phyloP scores from a whole-genome alignment of 768 basidiomycete species.

The Calocybe gangraenosa region DNA sequence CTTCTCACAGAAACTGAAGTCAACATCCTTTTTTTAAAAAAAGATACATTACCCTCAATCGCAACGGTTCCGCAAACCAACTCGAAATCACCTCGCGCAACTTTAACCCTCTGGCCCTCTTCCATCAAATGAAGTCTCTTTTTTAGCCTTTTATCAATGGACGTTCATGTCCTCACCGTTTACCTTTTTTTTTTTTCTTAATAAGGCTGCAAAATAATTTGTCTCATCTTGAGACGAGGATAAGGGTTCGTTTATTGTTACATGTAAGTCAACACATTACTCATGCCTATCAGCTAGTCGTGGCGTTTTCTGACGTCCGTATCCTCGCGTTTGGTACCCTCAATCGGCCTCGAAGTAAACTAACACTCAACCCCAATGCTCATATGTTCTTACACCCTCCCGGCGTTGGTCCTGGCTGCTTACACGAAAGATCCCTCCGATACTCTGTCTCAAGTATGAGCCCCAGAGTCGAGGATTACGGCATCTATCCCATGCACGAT shows the following conservation, averaged over 20 bases:
- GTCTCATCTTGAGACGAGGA: conserved; percentile 60
- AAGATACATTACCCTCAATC: conserved; percentile 69
- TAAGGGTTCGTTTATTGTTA: conserved; percentile 44
- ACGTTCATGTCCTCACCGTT: conserved; percentile 1
- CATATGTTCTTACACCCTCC: conserved; percentile 65
- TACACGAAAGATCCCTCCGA: conserved; percentile 7
- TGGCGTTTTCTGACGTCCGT: conserved; percentile 68
- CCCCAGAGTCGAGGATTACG: conserved; percentile 35
- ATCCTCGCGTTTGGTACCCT: conserved; percentile 70
- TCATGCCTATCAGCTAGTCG: conserved; percentile 45
- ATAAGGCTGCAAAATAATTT: conserved; percentile 64
- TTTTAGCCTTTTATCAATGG: not conserved
- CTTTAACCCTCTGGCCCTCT: conserved; percentile 64
- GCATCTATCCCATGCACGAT: conserved; percentile 36
- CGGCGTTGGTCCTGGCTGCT: conserved; percentile 37
- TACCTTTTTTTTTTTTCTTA: not conserved
- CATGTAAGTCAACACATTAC: not conserved
- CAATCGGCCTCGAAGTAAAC: conserved; percentile 48
- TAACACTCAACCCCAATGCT: conserved; percentile 67
- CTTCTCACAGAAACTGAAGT: conserved; percentile 1
- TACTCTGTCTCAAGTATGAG: conserved; percentile 12
- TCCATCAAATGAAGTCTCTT: conserved; percentile 73
- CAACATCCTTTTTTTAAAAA: conserved; percentile 4
- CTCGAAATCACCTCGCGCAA: conserved; percentile 62
- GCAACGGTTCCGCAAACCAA: conserved; percentile 72